Evolutionary conservation across 192 early-diverging fungal species (phyloP), one percentile per base, ranked within the genome.

Genomic region (Backusella liffmaniae): DNA sequence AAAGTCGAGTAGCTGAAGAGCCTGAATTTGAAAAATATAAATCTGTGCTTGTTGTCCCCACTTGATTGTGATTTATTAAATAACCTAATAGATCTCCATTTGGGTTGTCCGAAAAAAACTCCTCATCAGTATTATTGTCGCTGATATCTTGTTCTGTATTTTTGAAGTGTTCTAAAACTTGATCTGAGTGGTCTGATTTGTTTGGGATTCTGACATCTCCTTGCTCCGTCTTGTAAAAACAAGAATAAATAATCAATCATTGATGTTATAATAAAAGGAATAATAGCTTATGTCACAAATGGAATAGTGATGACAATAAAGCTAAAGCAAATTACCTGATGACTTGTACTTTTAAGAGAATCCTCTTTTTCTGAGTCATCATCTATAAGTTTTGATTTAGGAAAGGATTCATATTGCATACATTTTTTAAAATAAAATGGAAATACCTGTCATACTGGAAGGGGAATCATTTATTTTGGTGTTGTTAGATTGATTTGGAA

Each of bases 191-290:
- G 3, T 62, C 56, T 62, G 56, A 62, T 29, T 26, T 62, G 26
- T 62, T 62, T 29, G 56, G 56, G 23, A 62, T 62, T 62, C 56
- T 62, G 23, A 62, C 8, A 62, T 62, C 56, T 62, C 56, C 56
- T 29, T 62, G 56, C 8, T 62, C 56, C 0, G 56, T 62, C 56
- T 62, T 26, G 6, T 13, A 9, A 59, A 59, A 62, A 62, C 0
- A 62, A 62, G 4, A 44, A 44, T 44, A 15, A 4, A 44, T 44
- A 44, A 4, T 44, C 4, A 44, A 56, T 5, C 7, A 9, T 23
- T 10, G 8, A 23, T 8, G 21, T 56, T 23, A 9, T 56, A 23
- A n/a, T n/a, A n/a, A 21, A 21, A 56, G 21, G 8, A n/a, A 21
- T 10, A 10, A 56, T 56, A 26, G 6, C 53, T 23, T 56, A 21